Base-by-base conservation (phyloP, 768 basidiomycete genomes). In the Boletus reticuloceps region DNA sequence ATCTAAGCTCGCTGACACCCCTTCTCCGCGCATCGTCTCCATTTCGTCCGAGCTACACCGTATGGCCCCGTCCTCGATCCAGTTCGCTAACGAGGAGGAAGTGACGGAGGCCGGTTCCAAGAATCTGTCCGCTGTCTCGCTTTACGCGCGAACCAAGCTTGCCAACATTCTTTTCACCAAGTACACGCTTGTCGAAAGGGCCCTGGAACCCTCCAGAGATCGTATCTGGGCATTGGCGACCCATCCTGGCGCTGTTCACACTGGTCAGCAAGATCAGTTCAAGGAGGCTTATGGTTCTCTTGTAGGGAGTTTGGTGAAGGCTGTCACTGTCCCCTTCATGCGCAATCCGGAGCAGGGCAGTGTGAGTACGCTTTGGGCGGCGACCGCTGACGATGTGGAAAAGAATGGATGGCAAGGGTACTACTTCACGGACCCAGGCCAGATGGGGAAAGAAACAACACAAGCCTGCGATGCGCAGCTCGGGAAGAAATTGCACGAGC, bases 401-500 rank as follows among this genome's bases (percentile, higher is more conserved):
- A 38, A 44, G 31, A 50, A 64, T 41, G 50, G 46, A 38, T 70
- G 60, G 56, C 60, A 69, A 51, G 68, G 67, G 11, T 54, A 52
- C 47, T 66, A 71, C 56, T 64, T 69, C 50, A 63, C 58, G 17
- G 41, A 49, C 22, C 34, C 34, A 44, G 42, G 25, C 0, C 41
- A 58, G 49, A 17, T 54, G 10, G 58, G 66, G 9, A 56, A 62
- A n/a, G 64, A 64, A 52, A 62, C 60, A 43, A 51, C 44, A 19
- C 58, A 53, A 44, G 68, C 69, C 37, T 47, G 56, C 34, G 63
- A 72, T 41, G 51, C 49, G 13, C 63, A 65, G 55, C 55, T 67
- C 11, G 68, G 69, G 2, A 59, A 53, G 51, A 64, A 64, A 31
- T 54, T 73, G 58, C 73, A 68, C 62, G 53, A 62, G 31, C 65